A percentile compares a stretch with the other conserved stretches of the same genome.
Evolutionary conservation across 2,329 filamentous ascomycete species (phyloP).

Genomic region (Aspergillus fijiensis): DNA sequence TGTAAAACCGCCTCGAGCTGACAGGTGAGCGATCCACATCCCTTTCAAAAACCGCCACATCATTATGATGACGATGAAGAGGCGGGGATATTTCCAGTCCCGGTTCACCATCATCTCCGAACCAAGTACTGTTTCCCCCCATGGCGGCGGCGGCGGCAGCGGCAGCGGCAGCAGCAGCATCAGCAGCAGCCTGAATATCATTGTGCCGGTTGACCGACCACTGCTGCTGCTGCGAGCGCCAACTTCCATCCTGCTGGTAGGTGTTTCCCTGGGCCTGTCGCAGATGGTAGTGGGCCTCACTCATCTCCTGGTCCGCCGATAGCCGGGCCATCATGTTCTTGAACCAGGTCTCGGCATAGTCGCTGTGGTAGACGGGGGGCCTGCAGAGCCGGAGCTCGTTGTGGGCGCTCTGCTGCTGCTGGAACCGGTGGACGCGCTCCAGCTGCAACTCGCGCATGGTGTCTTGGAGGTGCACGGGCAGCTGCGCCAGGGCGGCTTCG

Average conservation of each 20-base stretch:
- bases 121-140: background rate
- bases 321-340: constrained; percentile 16
- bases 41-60: background rate
- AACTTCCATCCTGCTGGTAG: background rate
- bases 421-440: constrained; percentile 22
- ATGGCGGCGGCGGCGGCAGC: background rate
- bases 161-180: background rate
- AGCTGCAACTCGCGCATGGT: constrained; percentile 30
- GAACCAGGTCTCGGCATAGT: constrained; percentile 17
- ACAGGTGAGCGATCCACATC: background rate
- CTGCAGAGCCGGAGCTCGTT: background rate
- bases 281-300: background rate
- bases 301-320: constrained; percentile 7
- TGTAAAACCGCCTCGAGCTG: constrained; percentile 4
- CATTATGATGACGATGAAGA: background rate
- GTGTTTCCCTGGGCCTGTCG: background rate
- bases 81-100: background rate
- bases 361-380: background rate
- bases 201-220: background rate
- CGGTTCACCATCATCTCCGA: background rate
- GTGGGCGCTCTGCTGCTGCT: constrained; percentile 15
- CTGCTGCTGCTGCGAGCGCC: background rate
- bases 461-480: constrained; percentile 27
- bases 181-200: background rate
- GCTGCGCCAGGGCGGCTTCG: constrained; percentile 24